phyloP scores from a whole-genome alignment of 305 asterid species.

The Fraxinus xanthoxyloides region DNA sequence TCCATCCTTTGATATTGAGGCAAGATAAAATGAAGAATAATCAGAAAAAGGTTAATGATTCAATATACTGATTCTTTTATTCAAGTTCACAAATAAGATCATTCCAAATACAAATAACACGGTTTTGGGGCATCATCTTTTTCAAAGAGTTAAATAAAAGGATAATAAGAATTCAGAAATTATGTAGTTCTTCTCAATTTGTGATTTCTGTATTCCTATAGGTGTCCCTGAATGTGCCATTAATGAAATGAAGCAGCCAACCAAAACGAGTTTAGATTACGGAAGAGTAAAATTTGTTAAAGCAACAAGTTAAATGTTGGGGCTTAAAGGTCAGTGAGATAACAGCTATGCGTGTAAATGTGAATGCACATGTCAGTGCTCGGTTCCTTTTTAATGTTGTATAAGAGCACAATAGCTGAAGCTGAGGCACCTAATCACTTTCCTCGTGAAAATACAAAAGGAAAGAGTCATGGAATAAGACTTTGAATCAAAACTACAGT shows the following conservation, averaged over 20 bases:
- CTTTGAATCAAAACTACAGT: not conserved
- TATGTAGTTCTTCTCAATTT: not conserved
- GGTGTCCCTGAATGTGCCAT: not conserved
- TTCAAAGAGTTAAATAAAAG: not conserved
- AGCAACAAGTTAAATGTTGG: not conserved
- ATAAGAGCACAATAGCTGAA: not conserved
- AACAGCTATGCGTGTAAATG: not conserved
- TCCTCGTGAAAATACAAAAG: not conserved
- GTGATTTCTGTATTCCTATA: not conserved
- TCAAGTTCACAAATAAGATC: not conserved
- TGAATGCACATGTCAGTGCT: not conserved
- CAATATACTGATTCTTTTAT: not conserved
- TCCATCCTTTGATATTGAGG: not conserved
- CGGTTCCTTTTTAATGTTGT: not conserved
- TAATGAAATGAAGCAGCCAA: not conserved
- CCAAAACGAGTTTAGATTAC: not conserved
- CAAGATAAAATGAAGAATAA: not conserved
- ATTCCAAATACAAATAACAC: not conserved
- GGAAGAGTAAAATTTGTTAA: not conserved
- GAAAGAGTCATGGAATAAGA: not conserved
- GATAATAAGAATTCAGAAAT: not conserved
- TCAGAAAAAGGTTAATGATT: not conserved
- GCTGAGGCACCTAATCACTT: not conserved
- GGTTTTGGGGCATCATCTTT: not conserved
- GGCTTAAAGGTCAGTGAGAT: not conserved